Conservation (phyloP, 2,329 filamentous ascomycete species). For the Paraconiothyrium sp. region DNA sequence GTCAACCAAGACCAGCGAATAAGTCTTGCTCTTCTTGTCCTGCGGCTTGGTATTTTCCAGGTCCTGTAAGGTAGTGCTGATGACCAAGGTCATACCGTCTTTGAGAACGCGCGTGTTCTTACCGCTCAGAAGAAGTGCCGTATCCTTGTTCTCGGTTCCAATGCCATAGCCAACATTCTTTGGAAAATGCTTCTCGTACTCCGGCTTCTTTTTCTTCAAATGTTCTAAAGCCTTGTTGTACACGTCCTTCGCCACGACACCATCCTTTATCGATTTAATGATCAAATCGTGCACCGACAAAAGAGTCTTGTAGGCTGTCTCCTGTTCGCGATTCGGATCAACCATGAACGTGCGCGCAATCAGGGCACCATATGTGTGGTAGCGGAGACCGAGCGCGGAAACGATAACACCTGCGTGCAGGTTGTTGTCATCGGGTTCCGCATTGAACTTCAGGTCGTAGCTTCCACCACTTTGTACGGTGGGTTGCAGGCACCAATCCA, state of each 20-base stretch:
- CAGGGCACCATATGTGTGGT: slow-evolving; percentile 93
- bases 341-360: slow-evolving; percentile 95
- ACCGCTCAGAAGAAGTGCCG: slow-evolving; percentile 81
- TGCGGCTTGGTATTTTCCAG: slow-evolving; percentile 86
- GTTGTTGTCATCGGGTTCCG: slow-evolving; percentile 79
- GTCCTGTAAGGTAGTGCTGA: slow-evolving; percentile 90
- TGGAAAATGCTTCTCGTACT: slow-evolving; percentile 92
- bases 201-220: slow-evolving; percentile 89
- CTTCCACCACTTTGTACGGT: slow-evolving; percentile 94
- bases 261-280: slow-evolving; percentile 89
- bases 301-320: slow-evolving; percentile 91
- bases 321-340: slow-evolving; percentile 95
- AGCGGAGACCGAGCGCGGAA: slow-evolving; percentile 88
- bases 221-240: slow-evolving; percentile 86
- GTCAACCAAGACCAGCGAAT: slow-evolving; percentile 90
- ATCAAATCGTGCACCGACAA: slow-evolving; percentile 86
- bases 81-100: slow-evolving; percentile 95
- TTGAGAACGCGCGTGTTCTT: slow-evolving; percentile 87
- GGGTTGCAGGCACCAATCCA: slow-evolving; percentile 94
- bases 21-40: slow-evolving; percentile 87
- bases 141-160: slow-evolving; percentile 89
- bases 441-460: slow-evolving; percentile 86
- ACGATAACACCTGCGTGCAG: slow-evolving; percentile 94
- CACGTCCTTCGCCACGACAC: slow-evolving; percentile 85
- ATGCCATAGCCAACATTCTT: slow-evolving; percentile 93